Percentiles rank a stretch among this genome's conserved stretches.
Evolutionary conservation across 208 protist species (phyloP).

Genomic region (Leishmania arabica): DNA sequence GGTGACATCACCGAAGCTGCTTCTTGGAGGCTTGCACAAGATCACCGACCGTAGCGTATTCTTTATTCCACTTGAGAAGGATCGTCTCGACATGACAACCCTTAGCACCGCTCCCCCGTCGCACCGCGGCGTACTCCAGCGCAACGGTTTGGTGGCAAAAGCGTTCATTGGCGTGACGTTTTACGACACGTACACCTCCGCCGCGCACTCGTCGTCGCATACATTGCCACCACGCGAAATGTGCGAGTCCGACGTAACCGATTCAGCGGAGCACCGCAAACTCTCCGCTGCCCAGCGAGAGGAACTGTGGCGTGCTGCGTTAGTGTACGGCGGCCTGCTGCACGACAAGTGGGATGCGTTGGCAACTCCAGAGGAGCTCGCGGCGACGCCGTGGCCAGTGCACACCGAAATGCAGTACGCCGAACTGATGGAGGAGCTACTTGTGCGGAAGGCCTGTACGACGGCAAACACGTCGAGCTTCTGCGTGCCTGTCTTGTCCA

Average conservation of each 20-base stretch:
- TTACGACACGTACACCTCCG: background rate
- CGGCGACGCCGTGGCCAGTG: conserved; percentile 49
- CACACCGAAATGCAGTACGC: conserved; percentile 37
- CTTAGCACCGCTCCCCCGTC: conserved; percentile 53
- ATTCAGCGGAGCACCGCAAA: background rate
- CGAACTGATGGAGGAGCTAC: conserved; percentile 27
- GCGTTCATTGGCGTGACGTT: conserved; percentile 32
- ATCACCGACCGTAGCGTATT: conserved; percentile 63
- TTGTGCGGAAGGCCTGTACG: conserved; percentile 20
- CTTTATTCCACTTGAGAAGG: conserved; percentile 35
- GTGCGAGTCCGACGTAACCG: background rate
- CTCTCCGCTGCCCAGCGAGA: conserved; percentile 32
- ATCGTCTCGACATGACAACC: conserved; percentile 57
- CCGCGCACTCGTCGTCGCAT: background rate
- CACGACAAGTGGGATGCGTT: conserved; percentile 10
- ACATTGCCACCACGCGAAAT: background rate
- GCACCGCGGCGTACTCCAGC: conserved; percentile 64
- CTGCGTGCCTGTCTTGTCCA: conserved; percentile 53
- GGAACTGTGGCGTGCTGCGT: conserved; percentile 36
- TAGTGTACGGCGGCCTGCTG: conserved; percentile 33
- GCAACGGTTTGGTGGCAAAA: conserved; percentile 74
- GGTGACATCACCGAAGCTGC: background rate
- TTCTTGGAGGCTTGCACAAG: conserved; percentile 36
- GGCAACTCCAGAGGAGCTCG: background rate
- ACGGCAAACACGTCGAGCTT: conserved; percentile 41